Evolutionary conservation across 1,284 basidiomycete genomes (phyloP).

Genomic region (Ustilago trichophora): DNA sequence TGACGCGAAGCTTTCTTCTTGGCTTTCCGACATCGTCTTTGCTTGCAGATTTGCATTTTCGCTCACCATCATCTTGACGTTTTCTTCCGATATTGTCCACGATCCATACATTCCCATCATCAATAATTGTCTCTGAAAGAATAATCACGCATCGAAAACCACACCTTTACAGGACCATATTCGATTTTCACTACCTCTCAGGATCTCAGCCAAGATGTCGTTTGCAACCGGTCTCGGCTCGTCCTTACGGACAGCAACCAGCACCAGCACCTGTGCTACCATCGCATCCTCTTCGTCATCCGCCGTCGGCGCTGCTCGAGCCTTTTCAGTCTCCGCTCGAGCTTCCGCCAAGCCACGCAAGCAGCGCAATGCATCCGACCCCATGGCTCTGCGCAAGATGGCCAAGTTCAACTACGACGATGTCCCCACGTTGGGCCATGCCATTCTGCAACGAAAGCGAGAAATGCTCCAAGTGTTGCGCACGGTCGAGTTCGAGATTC

Average conservation of each 20-base stretch:
- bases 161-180: too few relatives aligned
- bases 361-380: constrained; percentile 40
- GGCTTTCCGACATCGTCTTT: neutral
- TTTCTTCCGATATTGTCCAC: neutral
- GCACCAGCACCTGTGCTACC: constrained; percentile 4
- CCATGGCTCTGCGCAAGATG: constrained; percentile 54
- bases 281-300: constrained; percentile 7
- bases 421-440: constrained; percentile 61
- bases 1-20: constrained; percentile 19
- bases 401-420: constrained; percentile 62
- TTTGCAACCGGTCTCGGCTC: constrained; percentile 17
- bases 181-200: neutral
- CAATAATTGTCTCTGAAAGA: too few relatives aligned
- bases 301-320: constrained; percentile 2
- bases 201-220: constrained; percentile 3
- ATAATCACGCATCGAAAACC: too few relatives aligned
- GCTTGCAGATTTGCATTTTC: constrained; percentile 1
- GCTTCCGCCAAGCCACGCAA: constrained; percentile 50
- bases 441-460: constrained; percentile 51
- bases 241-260: constrained; percentile 25
- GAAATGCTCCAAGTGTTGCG: constrained; percentile 58
- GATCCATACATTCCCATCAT: neutral
- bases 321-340: constrained; percentile 37
- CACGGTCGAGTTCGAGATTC: constrained; percentile 60
- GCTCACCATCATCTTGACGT: neutral